Conservation (phyloP, 768 basidiomycete species). For the Leccinum arenicola region DNA sequence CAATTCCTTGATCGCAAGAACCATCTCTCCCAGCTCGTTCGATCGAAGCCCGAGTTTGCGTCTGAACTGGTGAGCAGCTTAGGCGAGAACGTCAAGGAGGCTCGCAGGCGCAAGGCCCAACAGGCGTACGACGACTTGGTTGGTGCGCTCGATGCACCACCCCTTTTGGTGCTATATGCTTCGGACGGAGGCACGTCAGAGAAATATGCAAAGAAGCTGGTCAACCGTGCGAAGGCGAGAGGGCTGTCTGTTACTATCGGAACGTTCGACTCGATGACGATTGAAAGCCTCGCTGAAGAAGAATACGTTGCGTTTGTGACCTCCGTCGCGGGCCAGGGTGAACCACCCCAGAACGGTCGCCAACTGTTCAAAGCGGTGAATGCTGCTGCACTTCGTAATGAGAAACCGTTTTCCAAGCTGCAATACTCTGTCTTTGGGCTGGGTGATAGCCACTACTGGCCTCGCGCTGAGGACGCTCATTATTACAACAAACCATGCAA, state of each 20-base stretch:
- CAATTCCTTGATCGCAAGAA: slow-evolving; percentile 96
- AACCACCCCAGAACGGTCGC: slow-evolving; percentile 95
- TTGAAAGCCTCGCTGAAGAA: slow-evolving; percentile 74
- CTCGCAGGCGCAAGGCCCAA: slow-evolving; percentile 76
- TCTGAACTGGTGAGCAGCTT: slow-evolving; percentile 78
- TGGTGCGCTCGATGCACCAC: slow-evolving; percentile 82
- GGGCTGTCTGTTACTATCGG: slow-evolving; percentile 75
- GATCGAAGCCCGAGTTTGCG: slow-evolving; percentile 76
- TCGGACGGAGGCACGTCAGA: slow-evolving; percentile 96
- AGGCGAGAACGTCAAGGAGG: slow-evolving; percentile 81
- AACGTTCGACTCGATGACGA: slow-evolving; percentile 76
- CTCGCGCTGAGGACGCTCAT: slow-evolving; percentile 91
- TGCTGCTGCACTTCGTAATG: slow-evolving; percentile 48
- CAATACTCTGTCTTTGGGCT: slow-evolving; percentile 87
- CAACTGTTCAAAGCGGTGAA: slow-evolving; percentile 85
- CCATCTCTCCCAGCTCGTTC: slow-evolving; percentile 90
- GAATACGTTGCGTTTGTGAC: slow-evolving; percentile 81
- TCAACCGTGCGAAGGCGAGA: slow-evolving; percentile 76
- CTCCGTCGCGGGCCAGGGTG: slow-evolving; percentile 94
- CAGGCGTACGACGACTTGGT: slow-evolving; percentile 84
- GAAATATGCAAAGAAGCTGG: slow-evolving; percentile 89
- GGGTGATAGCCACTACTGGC: slow-evolving; percentile 99
- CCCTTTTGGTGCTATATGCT: slow-evolving; percentile 86
- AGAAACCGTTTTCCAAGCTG: slow-evolving; percentile 58
- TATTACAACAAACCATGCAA: slow-evolving; percentile 98